phyloP scores from a whole-genome alignment of 1,139 yeast genomes.

The Candida frijolesensis region DNA sequence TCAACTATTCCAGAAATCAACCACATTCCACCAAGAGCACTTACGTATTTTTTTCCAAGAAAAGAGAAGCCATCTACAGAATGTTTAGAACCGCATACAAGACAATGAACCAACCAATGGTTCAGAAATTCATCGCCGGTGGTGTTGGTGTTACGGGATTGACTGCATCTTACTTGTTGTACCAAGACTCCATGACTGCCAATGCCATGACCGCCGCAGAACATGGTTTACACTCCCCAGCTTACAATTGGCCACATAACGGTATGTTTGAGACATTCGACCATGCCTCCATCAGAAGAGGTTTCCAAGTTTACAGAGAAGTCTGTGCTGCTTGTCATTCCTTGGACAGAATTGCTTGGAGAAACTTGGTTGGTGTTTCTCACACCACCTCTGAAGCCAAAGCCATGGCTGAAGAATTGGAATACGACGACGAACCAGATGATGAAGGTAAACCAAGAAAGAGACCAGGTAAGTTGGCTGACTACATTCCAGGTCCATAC shows the following conservation, averaged over 20 bases:
- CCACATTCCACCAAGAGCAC: neutral
- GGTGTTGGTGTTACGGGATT: slow-evolving; percentile 70
- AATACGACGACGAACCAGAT: slow-evolving; percentile 98
- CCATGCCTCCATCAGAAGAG: slow-evolving; percentile 97
- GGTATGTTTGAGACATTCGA: slow-evolving; percentile 93
- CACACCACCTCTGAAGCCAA: slow-evolving; percentile 90
- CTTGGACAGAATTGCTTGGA: slow-evolving; percentile 96
- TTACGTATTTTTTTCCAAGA: neutral
- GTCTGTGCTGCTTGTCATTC: slow-evolving; percentile 99
- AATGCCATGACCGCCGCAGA: slow-evolving; percentile 98
- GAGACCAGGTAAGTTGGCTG: slow-evolving; percentile 98
- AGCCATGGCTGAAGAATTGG: slow-evolving; percentile 94
- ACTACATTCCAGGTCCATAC: slow-evolving; percentile 92
- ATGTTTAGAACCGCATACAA: slow-evolving; percentile 35
- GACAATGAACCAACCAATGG: slow-evolving; percentile 31
- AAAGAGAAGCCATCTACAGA: slow-evolving; percentile 2
- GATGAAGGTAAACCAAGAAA: slow-evolving; percentile 98
- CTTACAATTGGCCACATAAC: slow-evolving; percentile 90
- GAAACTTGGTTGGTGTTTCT: slow-evolving; percentile 95
- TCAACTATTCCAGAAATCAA: slow-evolving; percentile 2
- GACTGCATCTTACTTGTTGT: slow-evolving; percentile 73
- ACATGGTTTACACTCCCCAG: slow-evolving; percentile 97
- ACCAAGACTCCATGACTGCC: slow-evolving; percentile 80
- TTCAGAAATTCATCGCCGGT: slow-evolving; percentile 61
- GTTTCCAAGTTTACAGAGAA: slow-evolving; percentile 97